Evolutionary conservation across 1,284 basidiomycete species (phyloP).

Genomic region (Pholiota adiposa): DNA sequence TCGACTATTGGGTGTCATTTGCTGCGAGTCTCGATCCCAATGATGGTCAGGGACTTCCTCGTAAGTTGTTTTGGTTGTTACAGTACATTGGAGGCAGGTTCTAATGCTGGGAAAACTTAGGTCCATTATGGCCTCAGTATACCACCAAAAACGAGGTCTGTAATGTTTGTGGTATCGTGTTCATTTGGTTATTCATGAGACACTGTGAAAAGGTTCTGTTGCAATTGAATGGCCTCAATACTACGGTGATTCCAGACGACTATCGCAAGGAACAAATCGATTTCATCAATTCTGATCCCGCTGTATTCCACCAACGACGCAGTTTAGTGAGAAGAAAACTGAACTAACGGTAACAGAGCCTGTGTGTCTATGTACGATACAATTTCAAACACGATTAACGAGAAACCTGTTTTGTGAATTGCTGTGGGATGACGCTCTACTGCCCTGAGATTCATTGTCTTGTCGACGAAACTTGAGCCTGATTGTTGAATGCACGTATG

Average conservation of each 20-base stretch:
- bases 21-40: slow-evolving; percentile 52
- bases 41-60: slow-evolving; percentile 44
- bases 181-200: neutral
- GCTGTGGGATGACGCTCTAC: too few species aligned
- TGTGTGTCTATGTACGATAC: too few species aligned
- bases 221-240: slow-evolving; percentile 42
- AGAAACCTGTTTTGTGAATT: too few species aligned
- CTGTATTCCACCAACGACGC: slow-evolving; percentile 29
- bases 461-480: too few species aligned
- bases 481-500: too few species aligned
- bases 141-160: slow-evolving; percentile 32
- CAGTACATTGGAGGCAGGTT: neutral
- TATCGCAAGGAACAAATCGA: slow-evolving; percentile 39
- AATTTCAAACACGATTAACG: too few species aligned
- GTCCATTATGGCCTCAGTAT: slow-evolving; percentile 42
- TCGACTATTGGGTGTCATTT: slow-evolving; percentile 59
- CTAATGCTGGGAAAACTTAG: slow-evolving; percentile 23
- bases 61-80: slow-evolving; percentile 30
- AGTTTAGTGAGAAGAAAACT: slow-evolving; percentile 8
- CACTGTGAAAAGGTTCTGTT: slow-evolving; percentile 33
- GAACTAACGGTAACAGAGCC: neutral
- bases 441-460: too few species aligned
- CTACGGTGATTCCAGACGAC: slow-evolving; percentile 40
- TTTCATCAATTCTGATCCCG: slow-evolving; percentile 39
- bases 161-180: neutral